phyloP scores from a whole-genome alignment of 2,329 filamentous ascomycete species.

The Ceratocystis colombiana region DNA sequence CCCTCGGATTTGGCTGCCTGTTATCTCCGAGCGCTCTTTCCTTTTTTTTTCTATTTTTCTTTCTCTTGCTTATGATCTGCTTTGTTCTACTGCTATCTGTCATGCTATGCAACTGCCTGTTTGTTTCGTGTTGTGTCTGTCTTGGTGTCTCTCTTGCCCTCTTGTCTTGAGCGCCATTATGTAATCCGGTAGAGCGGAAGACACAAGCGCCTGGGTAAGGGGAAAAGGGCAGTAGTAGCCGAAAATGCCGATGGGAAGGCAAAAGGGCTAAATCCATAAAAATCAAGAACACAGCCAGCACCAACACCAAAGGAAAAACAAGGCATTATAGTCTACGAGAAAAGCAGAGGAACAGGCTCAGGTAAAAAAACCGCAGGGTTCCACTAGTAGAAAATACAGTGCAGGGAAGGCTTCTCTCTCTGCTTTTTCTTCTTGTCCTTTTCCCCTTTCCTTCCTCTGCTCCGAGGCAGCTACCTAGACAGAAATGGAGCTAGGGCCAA shows the following conservation, averaged over 20 bases:
- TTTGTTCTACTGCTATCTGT: not conserved
- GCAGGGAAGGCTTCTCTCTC: not conserved
- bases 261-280: slow-evolving; percentile 18
- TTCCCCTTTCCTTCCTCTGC: not conserved
- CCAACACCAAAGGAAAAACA: not conserved
- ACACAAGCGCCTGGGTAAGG: slow-evolving; percentile 6
- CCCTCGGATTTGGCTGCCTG: not conserved
- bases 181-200: slow-evolving; percentile 26
- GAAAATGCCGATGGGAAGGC: slow-evolving; percentile 24
- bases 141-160: not conserved
- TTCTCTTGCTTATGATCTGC: not conserved
- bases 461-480: not conserved
- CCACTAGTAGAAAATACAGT: not conserved
- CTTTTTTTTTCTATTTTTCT: not conserved
- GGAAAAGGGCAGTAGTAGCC: slow-evolving; percentile 23
- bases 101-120: not conserved
- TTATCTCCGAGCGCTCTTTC: not conserved
- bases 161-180: slow-evolving; percentile 9
- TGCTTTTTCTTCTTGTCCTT: not conserved
- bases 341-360: not conserved
- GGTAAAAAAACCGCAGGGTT: not conserved
- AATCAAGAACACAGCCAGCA: not conserved
- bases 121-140: not conserved
- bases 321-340: too few species aligned
- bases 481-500: slow-evolving; percentile 9